These are phyloP conservation scores for Vanderwaltozyma yarrowii DNA, from an alignment of 805 yeast genomes.

Conservation along the genomic window DNA sequence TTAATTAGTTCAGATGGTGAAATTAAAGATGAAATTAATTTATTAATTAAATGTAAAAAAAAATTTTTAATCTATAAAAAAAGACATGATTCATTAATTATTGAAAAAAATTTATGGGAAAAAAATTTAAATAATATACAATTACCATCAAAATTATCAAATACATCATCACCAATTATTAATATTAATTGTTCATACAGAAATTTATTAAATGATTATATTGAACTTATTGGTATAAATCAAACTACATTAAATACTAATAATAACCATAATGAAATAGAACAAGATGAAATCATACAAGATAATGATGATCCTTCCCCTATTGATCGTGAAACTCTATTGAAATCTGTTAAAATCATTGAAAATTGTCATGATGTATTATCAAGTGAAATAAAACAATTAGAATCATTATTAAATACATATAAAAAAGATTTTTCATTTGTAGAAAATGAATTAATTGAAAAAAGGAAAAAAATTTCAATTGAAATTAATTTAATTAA, in stretches of 20 bases:
- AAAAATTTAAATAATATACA: neutral
- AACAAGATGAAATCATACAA: neutral
- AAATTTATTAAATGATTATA: slow-evolving; percentile 13
- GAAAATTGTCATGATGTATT: slow-evolving; percentile 5
- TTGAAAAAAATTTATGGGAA: slow-evolving; percentile 6
- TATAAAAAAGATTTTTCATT: slow-evolving; percentile 19
- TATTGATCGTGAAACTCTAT: neutral
- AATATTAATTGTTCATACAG: slow-evolving; percentile 9
- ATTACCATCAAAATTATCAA: no score
- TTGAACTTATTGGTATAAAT: slow-evolving; percentile 17
- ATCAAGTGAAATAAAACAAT: slow-evolving; percentile 11
- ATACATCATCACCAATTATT: no score
- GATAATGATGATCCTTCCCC: neutral
- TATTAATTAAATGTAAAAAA: slow-evolving; percentile 5
- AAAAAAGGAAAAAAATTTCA: slow-evolving; percentile 9
- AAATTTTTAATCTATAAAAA: no score
- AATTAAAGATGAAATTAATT: slow-evolving; percentile 14
- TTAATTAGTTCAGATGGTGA: slow-evolving; percentile 20
- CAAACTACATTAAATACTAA: slow-evolving; percentile 12
- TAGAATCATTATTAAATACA: slow-evolving; percentile 14
- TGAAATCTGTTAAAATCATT: slow-evolving; percentile 8
- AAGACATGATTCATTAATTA: no score
- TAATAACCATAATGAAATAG: slow-evolving; percentile 2
- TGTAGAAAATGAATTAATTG: slow-evolving; percentile 14
- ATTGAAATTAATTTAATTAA: slow-evolving; percentile 7